These are phyloP conservation scores for Oryza officinalis DNA, from an alignment of 176 grass and related monocot genomes.

Conservation along the genomic window DNA sequence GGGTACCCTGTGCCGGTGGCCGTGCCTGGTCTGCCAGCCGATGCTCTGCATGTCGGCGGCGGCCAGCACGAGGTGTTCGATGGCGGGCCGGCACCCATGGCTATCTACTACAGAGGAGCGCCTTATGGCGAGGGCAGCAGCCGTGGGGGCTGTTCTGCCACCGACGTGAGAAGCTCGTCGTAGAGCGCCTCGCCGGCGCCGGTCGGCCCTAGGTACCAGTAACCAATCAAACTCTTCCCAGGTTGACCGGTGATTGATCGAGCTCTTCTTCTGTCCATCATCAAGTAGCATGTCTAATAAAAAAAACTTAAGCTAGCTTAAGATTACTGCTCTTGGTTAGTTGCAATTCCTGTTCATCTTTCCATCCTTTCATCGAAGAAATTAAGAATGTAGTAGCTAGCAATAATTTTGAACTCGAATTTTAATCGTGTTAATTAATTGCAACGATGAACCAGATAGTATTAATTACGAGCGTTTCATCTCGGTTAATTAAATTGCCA, in stretches of 20 bases:
- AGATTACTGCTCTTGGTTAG: background rate
- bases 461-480: conserved; percentile 1
- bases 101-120: background rate
- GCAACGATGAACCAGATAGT: background rate
- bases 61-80: background rate
- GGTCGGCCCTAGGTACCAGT: background rate
- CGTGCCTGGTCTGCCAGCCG: background rate
- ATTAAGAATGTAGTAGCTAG: background rate
- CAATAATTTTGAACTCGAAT: background rate
- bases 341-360: background rate
- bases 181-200: background rate
- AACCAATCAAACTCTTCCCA: no score
- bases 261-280: no score
- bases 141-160: background rate
- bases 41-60: no score
- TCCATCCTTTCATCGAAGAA: background rate
- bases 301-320: background rate
- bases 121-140: background rate
- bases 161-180: conserved; percentile 13
- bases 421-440: background rate
- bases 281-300: no score
- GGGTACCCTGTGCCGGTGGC: background rate
- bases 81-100: background rate
- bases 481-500: background rate
- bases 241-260: no score